Conservation (phyloP, 306 rosid genomes). For the Begonia loranthoides region DNA sequence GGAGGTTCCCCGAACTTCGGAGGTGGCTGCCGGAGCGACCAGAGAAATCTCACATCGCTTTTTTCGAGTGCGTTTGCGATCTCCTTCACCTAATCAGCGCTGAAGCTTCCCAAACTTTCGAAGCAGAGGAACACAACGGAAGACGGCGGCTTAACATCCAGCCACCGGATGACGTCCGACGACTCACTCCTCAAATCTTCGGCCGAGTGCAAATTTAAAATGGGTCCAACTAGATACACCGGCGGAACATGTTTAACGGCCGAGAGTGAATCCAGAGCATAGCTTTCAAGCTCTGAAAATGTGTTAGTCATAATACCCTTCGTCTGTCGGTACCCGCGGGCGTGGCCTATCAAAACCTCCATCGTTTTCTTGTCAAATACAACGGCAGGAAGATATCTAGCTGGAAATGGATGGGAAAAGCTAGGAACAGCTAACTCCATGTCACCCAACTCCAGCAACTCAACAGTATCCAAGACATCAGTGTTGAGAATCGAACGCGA, state of each 20-base stretch:
- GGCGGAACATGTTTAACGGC: neutral
- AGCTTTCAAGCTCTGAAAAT: conserved; percentile 29
- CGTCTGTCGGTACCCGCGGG: conserved; percentile 8
- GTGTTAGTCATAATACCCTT: conserved; percentile 39
- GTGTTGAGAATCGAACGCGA: too few relatives aligned
- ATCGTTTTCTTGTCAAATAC: neutral
- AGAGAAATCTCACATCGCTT: conserved; percentile 4
- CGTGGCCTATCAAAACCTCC: neutral
- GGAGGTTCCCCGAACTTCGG: neutral
- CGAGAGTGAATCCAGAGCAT: conserved; percentile 17
- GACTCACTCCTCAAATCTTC: too few relatives aligned
- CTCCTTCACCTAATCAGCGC: conserved; percentile 7
- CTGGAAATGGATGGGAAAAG: conserved; percentile 13
- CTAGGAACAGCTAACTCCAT: conserved; percentile 1
- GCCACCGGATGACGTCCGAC: conserved; percentile 10
- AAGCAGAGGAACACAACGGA: conserved; percentile 31
- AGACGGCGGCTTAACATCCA: conserved; percentile 13
- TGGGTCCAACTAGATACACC: conserved; percentile 14
- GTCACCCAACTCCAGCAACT: neutral
- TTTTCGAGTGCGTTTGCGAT: conserved; percentile 18
- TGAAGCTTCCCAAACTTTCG: conserved; percentile 19
- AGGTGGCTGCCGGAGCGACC: conserved; percentile 8
- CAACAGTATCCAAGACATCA: neutral
- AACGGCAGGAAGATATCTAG: conserved; percentile 1
- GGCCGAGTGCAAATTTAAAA: too few relatives aligned